Base-by-base conservation (phyloP, 331 rosid species). In the Phaseolus coccineus region DNA sequence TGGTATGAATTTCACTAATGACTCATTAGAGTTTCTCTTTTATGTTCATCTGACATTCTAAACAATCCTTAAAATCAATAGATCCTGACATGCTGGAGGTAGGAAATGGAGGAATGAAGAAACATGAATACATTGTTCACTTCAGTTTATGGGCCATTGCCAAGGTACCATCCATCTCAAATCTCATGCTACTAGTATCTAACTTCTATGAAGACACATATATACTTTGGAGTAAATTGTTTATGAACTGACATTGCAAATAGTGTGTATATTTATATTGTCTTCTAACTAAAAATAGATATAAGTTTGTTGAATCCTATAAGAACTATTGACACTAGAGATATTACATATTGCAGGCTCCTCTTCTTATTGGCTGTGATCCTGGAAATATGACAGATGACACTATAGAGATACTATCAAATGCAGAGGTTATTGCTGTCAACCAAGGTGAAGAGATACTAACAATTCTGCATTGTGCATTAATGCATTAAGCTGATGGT, bases 11-110 rank as follows among this genome's bases (percentile, higher is more conserved):
- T 59, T 55, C 66, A 53, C 11, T 42, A 30, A n/a, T 19, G 55
- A 53, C 5, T 72, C 30, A 53, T 33, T 24, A 16, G 12, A 27
- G 59, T 73, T 48, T 48, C 6, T 8, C 5, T 8, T 55, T 8
- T 8, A 0, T 51, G 24, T 51, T 51, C 10, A 51, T 51, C 57
- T 51, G 1, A n/a, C 52, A 73, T 83, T 53, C 28, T 55, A 6
- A 61, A 12, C 50, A 10, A 61, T 7, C 71, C 58, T 65, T 6
- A 67, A 55, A 48, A 27, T 76, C 25, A 69, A 65, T 90, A 94
- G 97, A 94, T 86, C 98, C 97, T 14, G 98, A 94, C 86, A 92
- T 94, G 98, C 94, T 94, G 42, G 97, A 94, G 78, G 92, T 92
- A 37, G 97, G 98, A 67, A 94, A 94, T 67, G 97, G 98, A 84